Percentiles rank a stretch among this genome's conserved stretches.
These are phyloP conservation scores for Penicillium egyptiacum DNA, from an alignment of 495 filamentous ascomycete species.

Conservation along the genomic window DNA sequence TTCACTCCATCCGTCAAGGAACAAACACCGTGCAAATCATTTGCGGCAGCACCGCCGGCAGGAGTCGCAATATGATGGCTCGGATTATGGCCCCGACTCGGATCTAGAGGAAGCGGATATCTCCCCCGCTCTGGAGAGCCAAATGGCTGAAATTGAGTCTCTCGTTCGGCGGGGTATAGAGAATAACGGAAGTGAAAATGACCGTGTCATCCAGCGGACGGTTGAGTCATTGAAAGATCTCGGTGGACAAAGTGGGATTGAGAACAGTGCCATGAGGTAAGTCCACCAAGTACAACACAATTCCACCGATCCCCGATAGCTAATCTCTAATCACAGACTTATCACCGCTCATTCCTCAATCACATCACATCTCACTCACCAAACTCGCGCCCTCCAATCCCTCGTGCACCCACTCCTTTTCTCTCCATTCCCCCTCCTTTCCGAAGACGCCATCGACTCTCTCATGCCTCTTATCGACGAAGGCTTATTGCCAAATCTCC, in stretches of 20 bases:
- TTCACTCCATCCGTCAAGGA: conserved; percentile 31
- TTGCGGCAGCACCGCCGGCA: conserved; percentile 45
- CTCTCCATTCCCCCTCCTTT: conserved; percentile 52
- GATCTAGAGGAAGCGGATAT: conserved; percentile 71
- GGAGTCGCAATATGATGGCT: conserved; percentile 56
- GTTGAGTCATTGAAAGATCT: conserved; percentile 74
- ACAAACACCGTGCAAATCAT: conserved; percentile 33
- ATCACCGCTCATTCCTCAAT: conserved; percentile 86
- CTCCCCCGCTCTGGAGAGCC: conserved; percentile 67
- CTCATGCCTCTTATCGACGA: conserved; percentile 66
- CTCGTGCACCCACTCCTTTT: conserved; percentile 68
- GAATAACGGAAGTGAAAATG: conserved; percentile 65
- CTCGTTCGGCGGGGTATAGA: conserved; percentile 71
- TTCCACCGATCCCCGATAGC: conserved; percentile 12
- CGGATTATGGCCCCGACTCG: conserved; percentile 65
- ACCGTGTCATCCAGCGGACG: conserved; percentile 68
- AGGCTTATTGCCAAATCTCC: conserved; percentile 47
- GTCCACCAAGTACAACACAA: conserved; percentile 19
- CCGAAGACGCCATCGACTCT: conserved; percentile 65
- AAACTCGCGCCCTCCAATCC: conserved; percentile 77
- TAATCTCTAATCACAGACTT: conserved; percentile 54
- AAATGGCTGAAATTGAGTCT: conserved; percentile 75
- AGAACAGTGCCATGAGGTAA: conserved; percentile 76
- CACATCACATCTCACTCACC: conserved; percentile 78
- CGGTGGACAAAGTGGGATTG: conserved; percentile 75